Base-by-base conservation (phyloP, 129 eudicot species). In the Arctium lappa region DNA sequence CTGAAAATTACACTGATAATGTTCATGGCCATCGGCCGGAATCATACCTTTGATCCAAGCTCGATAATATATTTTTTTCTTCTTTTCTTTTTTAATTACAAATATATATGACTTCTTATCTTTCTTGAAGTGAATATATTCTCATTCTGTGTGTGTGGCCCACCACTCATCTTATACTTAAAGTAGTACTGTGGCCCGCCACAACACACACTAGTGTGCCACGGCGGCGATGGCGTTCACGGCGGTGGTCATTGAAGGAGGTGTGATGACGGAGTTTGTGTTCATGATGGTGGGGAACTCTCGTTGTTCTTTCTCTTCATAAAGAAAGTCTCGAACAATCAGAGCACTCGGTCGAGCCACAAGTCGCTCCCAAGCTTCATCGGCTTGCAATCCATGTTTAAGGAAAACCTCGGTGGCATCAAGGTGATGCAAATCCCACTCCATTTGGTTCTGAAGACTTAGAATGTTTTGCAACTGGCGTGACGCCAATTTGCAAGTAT, bases 321-420 rank as follows among this genome's bases (percentile, higher is more conserved):
- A 75, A 0, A 91, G 84, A 37, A 91, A 91, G 4, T 83, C 88
- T 0, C 76, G 38, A 27, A 91, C 95, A 12, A 87, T 91, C 39
- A 22, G 5, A 7, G 72, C 40, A 62, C 91, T 85, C 3, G 91
- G 95, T 44, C 80, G 46, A 1, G 78, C 87, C 71, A 91, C 95
- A 12, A 86, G 89, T 53, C 76, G 53, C 5, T 89, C 88, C 95
- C 92, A 91, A 2, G 91, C 92, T 22, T 87, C 91, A 46, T 91
- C 60, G 0, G 91, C 84, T 18, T 85, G 87, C 0, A 77, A 13
- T 0, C 91, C 91, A 7, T 74, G 76, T 48, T 80, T 85, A 18
- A 77, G 56, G 39, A 91, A 89, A 7, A 87, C 92, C 7, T 89
- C 88, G 0, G 95, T 91, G 10, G 95, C 95, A 69, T 91, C 91